These are phyloP conservation scores for Trichophyton benhamiae DNA, from an alignment of 2,329 filamentous ascomycete species.

Conservation along the genomic window DNA sequence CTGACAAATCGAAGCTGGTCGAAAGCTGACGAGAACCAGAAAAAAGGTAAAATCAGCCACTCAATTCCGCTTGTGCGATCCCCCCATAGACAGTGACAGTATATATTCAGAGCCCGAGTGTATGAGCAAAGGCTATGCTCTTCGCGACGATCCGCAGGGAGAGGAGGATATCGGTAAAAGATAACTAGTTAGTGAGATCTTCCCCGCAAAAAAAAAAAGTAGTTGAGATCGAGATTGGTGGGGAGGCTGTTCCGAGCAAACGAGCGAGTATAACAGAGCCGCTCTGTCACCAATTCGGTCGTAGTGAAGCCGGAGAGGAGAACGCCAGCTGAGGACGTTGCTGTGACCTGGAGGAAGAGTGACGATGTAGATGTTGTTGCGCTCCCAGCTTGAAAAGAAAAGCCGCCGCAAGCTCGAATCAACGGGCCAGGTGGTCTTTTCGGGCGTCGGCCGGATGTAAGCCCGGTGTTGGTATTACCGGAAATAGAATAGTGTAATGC, in stretches of 20 bases:
- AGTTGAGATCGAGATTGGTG: neutral
- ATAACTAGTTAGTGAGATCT: neutral
- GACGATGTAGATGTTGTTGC: neutral
- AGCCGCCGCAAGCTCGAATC: neutral
- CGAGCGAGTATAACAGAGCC: neutral
- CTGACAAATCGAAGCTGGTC: neutral
- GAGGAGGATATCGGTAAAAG: neutral
- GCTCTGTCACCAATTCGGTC: neutral
- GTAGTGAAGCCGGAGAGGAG: neutral
- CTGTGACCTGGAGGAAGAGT: neutral
- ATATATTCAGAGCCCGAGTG: neutral
- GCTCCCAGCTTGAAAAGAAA: too few species aligned
- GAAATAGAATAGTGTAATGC: neutral
- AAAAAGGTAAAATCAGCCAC: neutral
- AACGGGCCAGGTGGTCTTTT: constrained; percentile 1
- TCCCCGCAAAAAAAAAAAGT: neutral
- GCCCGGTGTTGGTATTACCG: neutral
- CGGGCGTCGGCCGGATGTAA: neutral
- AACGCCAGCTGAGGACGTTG: neutral
- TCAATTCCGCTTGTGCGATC: neutral
- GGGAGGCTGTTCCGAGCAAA: neutral
- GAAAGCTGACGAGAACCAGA: neutral
- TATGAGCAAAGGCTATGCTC: neutral
- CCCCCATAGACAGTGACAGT: neutral
- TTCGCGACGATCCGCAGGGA: neutral